These are phyloP conservation scores for Paraleonurus japonicus DNA, from an alignment of 257 asterid genomes.

Conservation along the genomic window DNA sequence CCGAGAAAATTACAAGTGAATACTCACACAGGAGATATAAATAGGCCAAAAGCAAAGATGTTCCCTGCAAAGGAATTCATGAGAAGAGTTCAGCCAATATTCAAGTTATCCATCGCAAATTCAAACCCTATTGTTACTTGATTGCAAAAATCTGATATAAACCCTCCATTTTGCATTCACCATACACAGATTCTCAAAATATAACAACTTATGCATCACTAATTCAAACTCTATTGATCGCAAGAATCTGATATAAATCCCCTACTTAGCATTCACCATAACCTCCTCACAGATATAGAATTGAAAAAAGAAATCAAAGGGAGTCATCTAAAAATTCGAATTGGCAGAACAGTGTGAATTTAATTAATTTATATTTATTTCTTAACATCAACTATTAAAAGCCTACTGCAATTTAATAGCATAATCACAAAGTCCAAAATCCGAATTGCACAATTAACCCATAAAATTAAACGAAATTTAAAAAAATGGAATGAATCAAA, in stretches of 20 bases:
- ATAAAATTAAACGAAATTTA: neutral
- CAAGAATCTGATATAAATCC: neutral
- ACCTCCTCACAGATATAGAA: neutral
- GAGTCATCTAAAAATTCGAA: too few relatives aligned
- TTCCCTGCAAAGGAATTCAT: constrained; percentile 50
- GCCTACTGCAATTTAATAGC: neutral
- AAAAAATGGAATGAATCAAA: neutral
- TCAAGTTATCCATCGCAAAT: neutral
- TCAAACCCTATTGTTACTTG: constrained; percentile 1
- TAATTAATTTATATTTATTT: too few relatives aligned
- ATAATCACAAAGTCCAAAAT: neutral
- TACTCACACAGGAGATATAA: constrained; percentile 67
- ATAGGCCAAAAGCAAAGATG: constrained; percentile 61
- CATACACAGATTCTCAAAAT: too few relatives aligned
- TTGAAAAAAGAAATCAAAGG: too few relatives aligned
- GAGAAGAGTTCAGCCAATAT: constrained; percentile 16
- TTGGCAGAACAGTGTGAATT: too few relatives aligned
- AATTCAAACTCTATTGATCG: neutral
- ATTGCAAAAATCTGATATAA: neutral
- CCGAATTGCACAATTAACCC: neutral
- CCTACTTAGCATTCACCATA: neutral
- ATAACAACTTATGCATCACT: neutral
- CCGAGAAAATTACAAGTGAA: neutral
- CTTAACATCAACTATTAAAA: too few relatives aligned
- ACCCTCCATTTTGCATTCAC: neutral